These are phyloP conservation scores for Xylaria digitata DNA, from an alignment of 2,329 filamentous ascomycete genomes.

Conservation along the genomic window DNA sequence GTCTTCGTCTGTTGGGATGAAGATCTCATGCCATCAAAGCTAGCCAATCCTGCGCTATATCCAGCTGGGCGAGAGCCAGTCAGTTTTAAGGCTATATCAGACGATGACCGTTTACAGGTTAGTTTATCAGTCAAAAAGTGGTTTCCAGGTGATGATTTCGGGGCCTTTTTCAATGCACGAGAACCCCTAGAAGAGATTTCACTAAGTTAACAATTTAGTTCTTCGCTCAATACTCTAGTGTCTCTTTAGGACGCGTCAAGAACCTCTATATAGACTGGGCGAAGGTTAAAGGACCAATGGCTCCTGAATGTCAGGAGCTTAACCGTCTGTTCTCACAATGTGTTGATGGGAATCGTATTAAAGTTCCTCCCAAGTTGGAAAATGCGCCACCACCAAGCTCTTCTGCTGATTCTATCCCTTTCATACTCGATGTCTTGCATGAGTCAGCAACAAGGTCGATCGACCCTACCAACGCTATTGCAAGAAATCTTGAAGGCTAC, in stretches of 20 bases:
- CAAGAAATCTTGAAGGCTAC: constrained; percentile 14
- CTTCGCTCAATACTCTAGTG: constrained; percentile 19
- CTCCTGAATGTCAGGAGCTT: constrained; percentile 26
- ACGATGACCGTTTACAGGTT: constrained; percentile 25
- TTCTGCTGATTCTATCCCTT: neutral
- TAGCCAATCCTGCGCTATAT: constrained; percentile 23
- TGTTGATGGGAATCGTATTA: constrained; percentile 27
- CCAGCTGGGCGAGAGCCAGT: constrained; percentile 19
- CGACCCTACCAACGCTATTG: neutral
- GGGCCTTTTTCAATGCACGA: neutral
- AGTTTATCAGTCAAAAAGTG: neutral
- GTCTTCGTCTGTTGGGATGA: constrained; percentile 31
- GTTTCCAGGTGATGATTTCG: no score
- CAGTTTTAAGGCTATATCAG: constrained; percentile 24
- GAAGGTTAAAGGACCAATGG: constrained; percentile 26
- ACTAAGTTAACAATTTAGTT: constrained; percentile 14
- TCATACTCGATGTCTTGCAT: constrained; percentile 25
- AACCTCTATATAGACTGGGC: constrained; percentile 29
- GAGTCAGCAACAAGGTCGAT: constrained; percentile 10
- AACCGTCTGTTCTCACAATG: constrained; percentile 28
- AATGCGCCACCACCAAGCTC: neutral
- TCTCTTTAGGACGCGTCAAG: constrained; percentile 25
- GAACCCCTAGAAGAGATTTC: neutral
- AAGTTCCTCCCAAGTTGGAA: constrained; percentile 22
- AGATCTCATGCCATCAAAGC: constrained; percentile 28